Evolutionary conservation across 2,329 filamentous ascomycete genomes (phyloP), one percentile per base, ranked within the genome.

Genomic region (Pseudocercospora fuligena): DNA sequence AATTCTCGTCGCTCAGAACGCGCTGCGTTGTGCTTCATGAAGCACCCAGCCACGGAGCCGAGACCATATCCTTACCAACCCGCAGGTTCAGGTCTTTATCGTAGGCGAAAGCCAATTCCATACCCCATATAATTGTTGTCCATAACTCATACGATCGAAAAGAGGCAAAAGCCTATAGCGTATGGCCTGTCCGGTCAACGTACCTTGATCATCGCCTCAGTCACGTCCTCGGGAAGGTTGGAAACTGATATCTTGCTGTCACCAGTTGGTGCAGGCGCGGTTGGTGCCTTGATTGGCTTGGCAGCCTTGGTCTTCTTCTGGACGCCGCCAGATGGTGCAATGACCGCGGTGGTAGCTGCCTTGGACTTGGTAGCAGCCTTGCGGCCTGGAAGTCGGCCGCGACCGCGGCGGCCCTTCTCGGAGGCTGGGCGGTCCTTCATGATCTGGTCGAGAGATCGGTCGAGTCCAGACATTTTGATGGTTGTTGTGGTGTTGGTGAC

Each of bases 131-230:
- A 29, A 19, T 33, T 49, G 66, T 67, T 61, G 66, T 62, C 63
- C 65, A 66, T 53, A 64, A 65, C 58, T 59, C 29, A 57, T 56
- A 65, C 51, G 36, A 75, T 69, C 73, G 76, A 74, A 70, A 71
- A 70, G 54, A 71, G 73, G 69, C 72, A 23, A 72, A 72, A 72
- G 66, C 73, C 69, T 70, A 65, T 70, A 74, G 79, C 79, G 80
- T 75, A 78, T 75, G 79, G 77, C 79, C 74, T 69, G 65, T 90
- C 91, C 88, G 86, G 89, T 93, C 91, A 93, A 99, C 95, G 96
- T 99, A 99, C 95, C 95, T 99, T 98, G 86, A 99, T 96, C 90
- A 96, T 92, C 85, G 85, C 85, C 88, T 98, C 94, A 84, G 89
- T 92, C 82, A 99, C 93, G 89, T 99, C 95, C 85, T 90, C 90